Evolutionary conservation across 2,329 filamentous ascomycete species (phyloP).

Genomic region (Alternaria alternata): DNA sequence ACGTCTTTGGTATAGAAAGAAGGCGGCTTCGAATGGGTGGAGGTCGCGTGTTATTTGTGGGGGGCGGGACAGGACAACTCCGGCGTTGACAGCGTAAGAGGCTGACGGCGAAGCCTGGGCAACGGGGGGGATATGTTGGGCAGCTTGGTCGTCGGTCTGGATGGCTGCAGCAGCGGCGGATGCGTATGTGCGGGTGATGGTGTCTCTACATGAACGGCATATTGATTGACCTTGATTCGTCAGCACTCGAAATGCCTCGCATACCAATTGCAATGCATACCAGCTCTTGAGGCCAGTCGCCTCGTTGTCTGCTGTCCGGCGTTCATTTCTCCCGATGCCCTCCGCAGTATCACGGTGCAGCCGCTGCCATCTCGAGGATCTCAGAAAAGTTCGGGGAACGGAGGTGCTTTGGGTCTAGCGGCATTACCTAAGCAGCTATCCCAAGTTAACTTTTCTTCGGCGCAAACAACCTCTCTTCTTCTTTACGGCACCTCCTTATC

Average conservation of each 20-base stretch:
- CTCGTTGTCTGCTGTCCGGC: constrained; percentile 55
- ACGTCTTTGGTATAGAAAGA: constrained; percentile 96
- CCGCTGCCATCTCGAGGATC: constrained; percentile 13
- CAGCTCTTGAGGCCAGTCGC: constrained; percentile 52
- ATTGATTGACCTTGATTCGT: constrained; percentile 51
- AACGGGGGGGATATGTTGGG: constrained; percentile 46
- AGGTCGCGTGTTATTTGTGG: constrained; percentile 85
- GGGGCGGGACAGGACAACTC: constrained; percentile 85
- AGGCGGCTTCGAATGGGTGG: constrained; percentile 88
- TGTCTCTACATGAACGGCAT: constrained; percentile 57
- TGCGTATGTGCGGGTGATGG: constrained; percentile 49
- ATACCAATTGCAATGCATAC: constrained; percentile 33
- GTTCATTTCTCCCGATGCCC: constrained; percentile 49
- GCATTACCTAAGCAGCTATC: constrained; percentile 24
- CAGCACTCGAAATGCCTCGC: constrained; percentile 22
- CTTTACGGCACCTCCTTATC: constrained; percentile 85
- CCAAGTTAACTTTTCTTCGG: constrained; percentile 30
- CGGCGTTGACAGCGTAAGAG: constrained; percentile 61
- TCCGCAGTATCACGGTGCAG: constrained; percentile 16
- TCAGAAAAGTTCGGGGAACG: constrained; percentile 42
- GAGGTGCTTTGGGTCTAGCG: constrained; percentile 40
- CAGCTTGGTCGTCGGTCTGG: constrained; percentile 40
- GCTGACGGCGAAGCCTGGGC: constrained; percentile 52
- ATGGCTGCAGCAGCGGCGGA: constrained; percentile 49
- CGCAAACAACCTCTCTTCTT: constrained; percentile 50